Percentiles rank a stretch among this genome's conserved stretches.
Evolutionary conservation across 495 filamentous ascomycete genomes (phyloP).

Genomic region (Cryomyces antarcticus): DNA sequence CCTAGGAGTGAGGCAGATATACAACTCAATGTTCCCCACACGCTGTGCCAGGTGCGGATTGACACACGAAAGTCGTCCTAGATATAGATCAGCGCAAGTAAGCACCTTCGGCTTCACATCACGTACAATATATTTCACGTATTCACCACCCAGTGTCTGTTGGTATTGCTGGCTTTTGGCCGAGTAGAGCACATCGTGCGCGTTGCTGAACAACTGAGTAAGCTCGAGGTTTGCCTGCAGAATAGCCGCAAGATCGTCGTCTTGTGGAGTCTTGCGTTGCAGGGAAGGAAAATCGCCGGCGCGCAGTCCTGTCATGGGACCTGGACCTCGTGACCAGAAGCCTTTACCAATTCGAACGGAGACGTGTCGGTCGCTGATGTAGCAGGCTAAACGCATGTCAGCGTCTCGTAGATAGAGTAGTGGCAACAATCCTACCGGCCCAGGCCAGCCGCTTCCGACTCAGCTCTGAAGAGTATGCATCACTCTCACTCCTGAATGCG

Average conservation of each 20-base stretch:
- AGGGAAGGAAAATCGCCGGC: constrained; percentile 7
- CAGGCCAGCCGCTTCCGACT: constrained; percentile 7
- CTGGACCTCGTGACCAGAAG: constrained; percentile 8
- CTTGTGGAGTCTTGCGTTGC: background rate
- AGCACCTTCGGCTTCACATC: too few relatives aligned
- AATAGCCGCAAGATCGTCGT: constrained; percentile 9
- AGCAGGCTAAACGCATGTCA: constrained; percentile 1
- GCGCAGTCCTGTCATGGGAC: constrained; percentile 6
- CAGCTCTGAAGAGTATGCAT: constrained; percentile 2
- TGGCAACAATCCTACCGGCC: background rate
- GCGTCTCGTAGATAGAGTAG: too few relatives aligned
- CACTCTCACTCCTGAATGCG: constrained; percentile 4
- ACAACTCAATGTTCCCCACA: constrained; percentile 15
- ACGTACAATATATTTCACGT: constrained; percentile 7
- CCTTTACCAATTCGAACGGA: constrained; percentile 9
- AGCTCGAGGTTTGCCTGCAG: constrained; percentile 10
- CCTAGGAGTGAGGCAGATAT: constrained; percentile 8
- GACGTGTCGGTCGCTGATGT: constrained; percentile 8
- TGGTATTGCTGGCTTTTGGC: constrained; percentile 6
- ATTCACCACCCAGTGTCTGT: constrained; percentile 8
- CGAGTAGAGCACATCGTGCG: constrained; percentile 9
- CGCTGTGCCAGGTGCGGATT: constrained; percentile 6
- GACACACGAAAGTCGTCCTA: constrained; percentile 8
- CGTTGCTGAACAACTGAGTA: constrained; percentile 9
- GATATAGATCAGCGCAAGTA: too few relatives aligned